These are phyloP conservation scores for Sporothrix pseudoabietina DNA, from an alignment of 2,329 filamentous ascomycete genomes.

Conservation along the genomic window DNA sequence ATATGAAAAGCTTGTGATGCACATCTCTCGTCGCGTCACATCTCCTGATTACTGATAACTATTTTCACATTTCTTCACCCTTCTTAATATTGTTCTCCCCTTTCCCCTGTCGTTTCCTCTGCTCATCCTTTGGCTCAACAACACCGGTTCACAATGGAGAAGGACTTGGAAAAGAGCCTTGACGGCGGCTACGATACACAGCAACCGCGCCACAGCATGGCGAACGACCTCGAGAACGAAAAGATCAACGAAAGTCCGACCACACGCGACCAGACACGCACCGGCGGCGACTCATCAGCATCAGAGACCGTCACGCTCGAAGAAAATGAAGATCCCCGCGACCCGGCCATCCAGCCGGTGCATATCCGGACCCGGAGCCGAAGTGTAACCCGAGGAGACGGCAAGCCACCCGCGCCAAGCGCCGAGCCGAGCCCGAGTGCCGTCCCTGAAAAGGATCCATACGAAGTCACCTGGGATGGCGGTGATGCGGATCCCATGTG, in stretches of 20 bases:
- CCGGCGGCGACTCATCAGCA: neutral
- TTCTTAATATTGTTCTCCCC: neutral
- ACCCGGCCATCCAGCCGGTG: neutral
- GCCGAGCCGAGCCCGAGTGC: neutral
- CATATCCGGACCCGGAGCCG: conserved; percentile 10
- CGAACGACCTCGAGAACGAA: conserved; percentile 3
- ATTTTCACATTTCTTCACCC: neutral
- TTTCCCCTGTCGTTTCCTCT: neutral
- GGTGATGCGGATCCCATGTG: conserved; percentile 71
- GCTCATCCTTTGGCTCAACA: neutral
- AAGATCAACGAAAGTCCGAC: neutral
- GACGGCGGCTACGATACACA: conserved; percentile 10
- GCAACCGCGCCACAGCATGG: neutral
- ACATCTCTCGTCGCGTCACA: neutral
- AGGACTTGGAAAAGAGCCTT: conserved; percentile 3
- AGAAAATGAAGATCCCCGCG: conserved; percentile 13
- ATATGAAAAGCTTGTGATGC: conserved; percentile 8
- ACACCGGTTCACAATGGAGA: neutral
- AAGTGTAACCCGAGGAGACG: conserved; percentile 17
- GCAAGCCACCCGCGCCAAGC: conserved; percentile 12
- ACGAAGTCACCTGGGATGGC: conserved; percentile 74
- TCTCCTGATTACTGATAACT: neutral
- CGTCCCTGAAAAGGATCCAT: conserved; percentile 48
- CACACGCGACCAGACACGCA: neutral
- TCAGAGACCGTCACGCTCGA: conserved; percentile 18